Conservation (phyloP, 306 rosid genomes). For the Lathyrus tuberosus region DNA sequence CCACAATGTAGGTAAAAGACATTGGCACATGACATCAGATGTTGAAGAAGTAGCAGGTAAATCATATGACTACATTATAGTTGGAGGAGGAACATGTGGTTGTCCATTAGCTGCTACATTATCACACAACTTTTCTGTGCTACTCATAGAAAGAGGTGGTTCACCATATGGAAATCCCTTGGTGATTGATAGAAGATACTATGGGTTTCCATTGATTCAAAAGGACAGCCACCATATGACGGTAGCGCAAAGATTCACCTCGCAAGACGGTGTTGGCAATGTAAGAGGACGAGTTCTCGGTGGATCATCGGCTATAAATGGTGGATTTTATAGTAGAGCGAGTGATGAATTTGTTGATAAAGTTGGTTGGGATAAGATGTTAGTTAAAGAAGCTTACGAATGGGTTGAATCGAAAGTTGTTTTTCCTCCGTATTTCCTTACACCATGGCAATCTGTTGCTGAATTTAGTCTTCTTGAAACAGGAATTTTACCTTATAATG, state of each 20-base stretch:
- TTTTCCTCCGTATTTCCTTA: constrained; percentile 54
- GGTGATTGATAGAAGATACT: constrained; percentile 55
- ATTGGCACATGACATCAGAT: constrained; percentile 69
- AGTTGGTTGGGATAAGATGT: constrained; percentile 63
- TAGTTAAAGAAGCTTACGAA: constrained; percentile 58
- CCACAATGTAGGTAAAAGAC: constrained; percentile 40
- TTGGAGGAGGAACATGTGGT: constrained; percentile 82
- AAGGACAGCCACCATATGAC: constrained; percentile 55
- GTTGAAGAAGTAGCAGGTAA: constrained; percentile 63
- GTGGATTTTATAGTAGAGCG: constrained; percentile 77
- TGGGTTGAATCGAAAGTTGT: constrained; percentile 80
- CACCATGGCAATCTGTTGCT: constrained; percentile 68
- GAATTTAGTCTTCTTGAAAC: constrained; percentile 77
- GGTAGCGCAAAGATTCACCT: constrained; percentile 71
- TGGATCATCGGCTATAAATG: constrained; percentile 78
- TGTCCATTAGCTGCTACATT: constrained; percentile 77
- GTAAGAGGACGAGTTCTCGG: constrained; percentile 83
- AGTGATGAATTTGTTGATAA: constrained; percentile 58
- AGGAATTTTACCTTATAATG: constrained; percentile 75
- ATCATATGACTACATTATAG: constrained; percentile 67
- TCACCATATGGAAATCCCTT: constrained; percentile 69
- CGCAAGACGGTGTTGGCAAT: constrained; percentile 62
- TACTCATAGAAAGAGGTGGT: constrained; percentile 73
- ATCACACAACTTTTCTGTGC: constrained; percentile 66
- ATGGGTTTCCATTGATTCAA: constrained; percentile 57